Evolutionary conservation across 345 rosid species (phyloP).

Genomic region (Garcia nutans): DNA sequence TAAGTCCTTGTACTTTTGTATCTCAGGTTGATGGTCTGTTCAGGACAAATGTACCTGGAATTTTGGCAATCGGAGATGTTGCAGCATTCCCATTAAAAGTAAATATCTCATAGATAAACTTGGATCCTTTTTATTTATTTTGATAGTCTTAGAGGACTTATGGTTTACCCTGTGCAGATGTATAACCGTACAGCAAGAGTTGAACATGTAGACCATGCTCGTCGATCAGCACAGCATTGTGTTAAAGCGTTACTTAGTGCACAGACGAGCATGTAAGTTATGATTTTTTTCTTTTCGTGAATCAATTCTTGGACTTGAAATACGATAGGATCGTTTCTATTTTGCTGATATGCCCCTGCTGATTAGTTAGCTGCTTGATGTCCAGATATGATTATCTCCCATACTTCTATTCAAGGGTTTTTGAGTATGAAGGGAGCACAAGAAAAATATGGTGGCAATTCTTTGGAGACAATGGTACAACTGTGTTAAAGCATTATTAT

Average conservation of each 20-base stretch:
- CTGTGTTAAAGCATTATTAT: background rate
- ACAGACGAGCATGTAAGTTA: conserved; percentile 63
- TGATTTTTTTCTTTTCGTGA: conserved; percentile 1
- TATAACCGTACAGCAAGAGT: conserved; percentile 79
- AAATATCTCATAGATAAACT: conserved; percentile 24
- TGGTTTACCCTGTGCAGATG: conserved; percentile 47
- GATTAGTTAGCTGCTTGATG: background rate
- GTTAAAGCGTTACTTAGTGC: conserved; percentile 67
- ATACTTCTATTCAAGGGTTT: conserved; percentile 83
- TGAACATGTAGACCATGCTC: conserved; percentile 96
- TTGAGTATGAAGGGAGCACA: conserved; percentile 88
- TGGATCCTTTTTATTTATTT: background rate
- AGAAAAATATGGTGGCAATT: conserved; percentile 97
- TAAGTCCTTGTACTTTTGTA: conserved; percentile 12
- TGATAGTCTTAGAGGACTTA: conserved; percentile 6
- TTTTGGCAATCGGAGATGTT: conserved; percentile 94
- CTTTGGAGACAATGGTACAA: conserved; percentile 85
- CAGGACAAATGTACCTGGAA: conserved; percentile 79
- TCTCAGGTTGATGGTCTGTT: conserved; percentile 82
- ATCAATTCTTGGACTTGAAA: background rate
- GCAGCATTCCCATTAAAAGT: conserved; percentile 98
- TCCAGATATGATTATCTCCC: conserved; percentile 93
- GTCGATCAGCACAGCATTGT: conserved; percentile 89
- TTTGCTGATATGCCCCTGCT: conserved; percentile 12
- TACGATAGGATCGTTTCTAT: background rate